These are phyloP conservation scores for Tolypocladium pustulatum DNA, from an alignment of 2,329 filamentous ascomycete species.

Conservation along the genomic window DNA sequence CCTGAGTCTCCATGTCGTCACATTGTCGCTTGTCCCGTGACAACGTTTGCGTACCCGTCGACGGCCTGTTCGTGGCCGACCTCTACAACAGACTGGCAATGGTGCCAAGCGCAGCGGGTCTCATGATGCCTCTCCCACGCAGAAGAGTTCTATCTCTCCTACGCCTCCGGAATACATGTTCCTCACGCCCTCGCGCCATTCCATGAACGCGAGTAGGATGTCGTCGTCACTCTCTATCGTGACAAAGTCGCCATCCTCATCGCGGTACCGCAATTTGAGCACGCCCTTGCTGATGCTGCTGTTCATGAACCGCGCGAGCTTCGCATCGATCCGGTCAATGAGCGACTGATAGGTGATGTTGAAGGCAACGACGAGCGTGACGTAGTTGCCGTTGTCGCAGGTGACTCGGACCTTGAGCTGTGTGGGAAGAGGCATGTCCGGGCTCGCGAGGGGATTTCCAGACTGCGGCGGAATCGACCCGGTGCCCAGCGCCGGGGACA, in stretches of 20 bases:
- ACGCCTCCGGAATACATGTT: constrained; percentile 56
- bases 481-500: constrained; percentile 35
- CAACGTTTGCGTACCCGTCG: not conserved
- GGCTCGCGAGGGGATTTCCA: constrained; percentile 24
- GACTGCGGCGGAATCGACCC: constrained; percentile 15
- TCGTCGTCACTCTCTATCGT: constrained; percentile 94
- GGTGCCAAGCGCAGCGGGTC: not conserved
- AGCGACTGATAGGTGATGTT: constrained; percentile 92
- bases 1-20: constrained; percentile 1
- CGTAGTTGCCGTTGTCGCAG: constrained; percentile 74
- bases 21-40: not conserved
- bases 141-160: constrained; percentile 85
- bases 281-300: constrained; percentile 74
- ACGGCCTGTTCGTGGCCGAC: not conserved
- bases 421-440: constrained; percentile 47
- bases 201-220: constrained; percentile 89
- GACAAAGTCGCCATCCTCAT: constrained; percentile 87
- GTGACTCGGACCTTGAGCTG: constrained; percentile 96
- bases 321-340: constrained; percentile 91
- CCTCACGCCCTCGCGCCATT: constrained; percentile 67
- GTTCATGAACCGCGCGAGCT: constrained; percentile 76
- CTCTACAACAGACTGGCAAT: constrained; percentile 3
- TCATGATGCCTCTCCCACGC: constrained; percentile 41
- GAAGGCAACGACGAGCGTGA: constrained; percentile 91
- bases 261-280: constrained; percentile 79